phyloP scores from a whole-genome alignment of 257 asterid species.

The Striga asiatica region DNA sequence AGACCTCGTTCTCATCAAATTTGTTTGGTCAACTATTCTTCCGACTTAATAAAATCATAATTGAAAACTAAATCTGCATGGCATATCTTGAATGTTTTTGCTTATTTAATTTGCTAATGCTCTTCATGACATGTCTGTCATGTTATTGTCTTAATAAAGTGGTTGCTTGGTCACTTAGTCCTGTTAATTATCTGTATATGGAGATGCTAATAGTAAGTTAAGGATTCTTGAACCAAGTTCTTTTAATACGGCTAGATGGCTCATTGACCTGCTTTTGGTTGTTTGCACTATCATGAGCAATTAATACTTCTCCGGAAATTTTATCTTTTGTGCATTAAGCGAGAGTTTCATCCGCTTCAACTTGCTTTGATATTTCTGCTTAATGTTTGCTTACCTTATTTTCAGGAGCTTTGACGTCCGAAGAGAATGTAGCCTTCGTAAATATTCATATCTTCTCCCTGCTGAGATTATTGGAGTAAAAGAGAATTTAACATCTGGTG shows the following conservation, averaged over 20 bases:
- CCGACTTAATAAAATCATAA: too few relatives aligned
- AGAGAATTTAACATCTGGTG: constrained; percentile 36
- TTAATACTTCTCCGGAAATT: neutral
- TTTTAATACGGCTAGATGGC: too few relatives aligned
- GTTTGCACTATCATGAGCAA: neutral
- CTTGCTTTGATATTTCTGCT: neutral
- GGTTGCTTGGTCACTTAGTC: neutral
- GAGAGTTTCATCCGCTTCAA: neutral
- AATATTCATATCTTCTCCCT: constrained; percentile 86
- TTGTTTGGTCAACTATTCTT: neutral
- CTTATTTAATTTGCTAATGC: neutral
- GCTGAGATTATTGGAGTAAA: constrained; percentile 74
- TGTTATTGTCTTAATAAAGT: neutral
- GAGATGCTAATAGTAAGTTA: neutral
- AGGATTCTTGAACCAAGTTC: neutral
- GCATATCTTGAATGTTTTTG: too few relatives aligned
- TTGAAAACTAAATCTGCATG: neutral
- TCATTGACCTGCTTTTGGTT: neutral
- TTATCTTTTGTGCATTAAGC: constrained; percentile 9
- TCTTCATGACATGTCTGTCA: neutral
- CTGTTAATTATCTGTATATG: neutral
- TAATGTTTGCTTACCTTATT: constrained; percentile 9
- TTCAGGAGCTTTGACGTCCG: constrained; percentile 89
- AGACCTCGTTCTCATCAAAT: neutral
- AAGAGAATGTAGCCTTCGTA: constrained; percentile 72